Evolutionary conservation across 306 rosid genomes (phyloP), one percentile per base, ranked within the genome.

Genomic region (Malus orientalis): DNA sequence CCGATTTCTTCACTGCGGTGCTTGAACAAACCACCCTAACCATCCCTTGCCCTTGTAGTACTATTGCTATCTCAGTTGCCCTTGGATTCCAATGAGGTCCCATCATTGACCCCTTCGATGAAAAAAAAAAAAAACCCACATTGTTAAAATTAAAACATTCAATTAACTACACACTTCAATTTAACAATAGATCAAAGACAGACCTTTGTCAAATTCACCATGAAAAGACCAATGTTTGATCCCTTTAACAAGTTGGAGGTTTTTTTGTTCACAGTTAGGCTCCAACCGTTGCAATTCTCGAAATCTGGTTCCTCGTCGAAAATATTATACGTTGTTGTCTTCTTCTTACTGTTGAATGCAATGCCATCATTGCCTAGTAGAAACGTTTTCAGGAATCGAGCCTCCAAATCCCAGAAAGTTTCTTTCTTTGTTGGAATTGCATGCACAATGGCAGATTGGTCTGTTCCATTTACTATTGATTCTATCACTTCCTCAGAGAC

Each of bases 71-170:
- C 93, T 94, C 97, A 11, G 86, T 75, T 67, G 95, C 95, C 78
- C 67, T 77, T 60, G 92, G 95, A 78, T 94, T 92, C 97, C 96
- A 94, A 75, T 92, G 98, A 8, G 98, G 98, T 67, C 87, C 98
- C 97, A 94, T 69, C 88, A 92, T 90, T n/a, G 97, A 84, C 19
- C 90, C 93, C 98, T 91, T 78, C 12, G 22, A 64, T 8, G 3
- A 51, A 30, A 10, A 20, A 67, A 8, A 25, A 36, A 22, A 16
- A 67, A 11, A 12, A 13, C 27, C 29, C 38, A 23, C n/a, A 58
- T 27, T 25, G 64, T 4, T 51, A 76, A 62, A 23, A 19, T 27
- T 42, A 63, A 9, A 54, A 29, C 5, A 5, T 5, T 51, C 55
- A 19, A 15, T 18, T 15, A 13, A 6, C 18, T 51, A 5, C 18